Evolutionary conservation across 73 alveolate genomes (phyloP).

Genomic region (Tetrahymena elliotti): DNA sequence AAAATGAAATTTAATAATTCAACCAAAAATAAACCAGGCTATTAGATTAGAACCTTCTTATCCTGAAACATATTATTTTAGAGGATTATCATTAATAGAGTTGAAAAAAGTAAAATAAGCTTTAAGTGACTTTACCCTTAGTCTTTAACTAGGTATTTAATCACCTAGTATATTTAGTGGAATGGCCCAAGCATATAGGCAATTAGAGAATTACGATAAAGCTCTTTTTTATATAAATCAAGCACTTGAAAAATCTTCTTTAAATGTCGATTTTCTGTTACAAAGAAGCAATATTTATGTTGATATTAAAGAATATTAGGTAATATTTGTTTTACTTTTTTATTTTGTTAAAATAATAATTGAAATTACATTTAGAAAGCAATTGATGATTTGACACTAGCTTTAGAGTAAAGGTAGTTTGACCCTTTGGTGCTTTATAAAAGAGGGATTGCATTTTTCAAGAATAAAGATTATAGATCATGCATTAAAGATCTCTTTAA

Average conservation of each 20-base stretch:
- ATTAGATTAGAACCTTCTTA: conserved; percentile 48
- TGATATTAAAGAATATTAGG: conserved; percentile 39
- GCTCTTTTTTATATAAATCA: conserved; percentile 59
- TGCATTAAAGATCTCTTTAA: conserved; percentile 64
- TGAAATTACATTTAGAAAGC: conserved; percentile 30
- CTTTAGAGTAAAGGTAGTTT: conserved; percentile 43
- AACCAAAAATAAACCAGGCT: conserved; percentile 11
- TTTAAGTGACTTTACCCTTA: conserved; percentile 54
- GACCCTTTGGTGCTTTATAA: conserved; percentile 76
- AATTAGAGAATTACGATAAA: conserved; percentile 65
- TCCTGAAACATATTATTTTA: conserved; percentile 63
- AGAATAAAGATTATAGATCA: conserved; percentile 51
- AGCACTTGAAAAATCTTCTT: conserved; percentile 58
- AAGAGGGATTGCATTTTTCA: conserved; percentile 73
- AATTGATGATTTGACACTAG: conserved; percentile 58
- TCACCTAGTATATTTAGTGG: conserved; percentile 72
- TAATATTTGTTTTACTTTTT: neutral
- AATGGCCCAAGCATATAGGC: conserved; percentile 62
- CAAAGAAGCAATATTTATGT: conserved; percentile 61
- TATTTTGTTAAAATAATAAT: neutral
- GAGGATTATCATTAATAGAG: conserved; percentile 78
- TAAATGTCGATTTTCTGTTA: conserved; percentile 55
- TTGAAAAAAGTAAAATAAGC: conserved; percentile 58
- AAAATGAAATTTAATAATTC: too few relatives aligned
- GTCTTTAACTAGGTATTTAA: conserved; percentile 44